Evolutionary conservation across 768 basidiomycete species (phyloP).

Genomic region (Phanerochaete sordida): DNA sequence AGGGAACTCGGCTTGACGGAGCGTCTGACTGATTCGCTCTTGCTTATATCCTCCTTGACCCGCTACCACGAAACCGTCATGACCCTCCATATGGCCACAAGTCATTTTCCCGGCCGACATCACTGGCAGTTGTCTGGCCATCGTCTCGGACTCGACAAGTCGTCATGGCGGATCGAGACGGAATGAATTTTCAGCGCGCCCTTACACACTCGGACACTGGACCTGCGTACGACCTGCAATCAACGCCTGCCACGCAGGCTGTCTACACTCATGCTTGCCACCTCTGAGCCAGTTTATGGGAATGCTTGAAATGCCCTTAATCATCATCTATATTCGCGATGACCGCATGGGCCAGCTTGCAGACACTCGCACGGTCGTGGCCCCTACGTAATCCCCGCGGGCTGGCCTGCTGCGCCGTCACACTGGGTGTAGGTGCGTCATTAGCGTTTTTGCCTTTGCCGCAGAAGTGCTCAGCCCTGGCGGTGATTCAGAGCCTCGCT

Average conservation of each 20-base stretch:
- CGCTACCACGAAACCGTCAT: background rate
- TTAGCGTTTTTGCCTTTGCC: background rate
- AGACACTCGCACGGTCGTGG: background rate
- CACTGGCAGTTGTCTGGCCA: background rate
- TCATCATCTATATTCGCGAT: background rate
- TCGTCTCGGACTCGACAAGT: background rate
- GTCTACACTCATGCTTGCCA: background rate
- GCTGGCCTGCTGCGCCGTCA: background rate
- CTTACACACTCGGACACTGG: background rate
- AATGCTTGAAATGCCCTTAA: background rate
- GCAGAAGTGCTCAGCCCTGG: background rate
- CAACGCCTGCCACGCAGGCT: background rate
- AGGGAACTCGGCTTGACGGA: background rate
- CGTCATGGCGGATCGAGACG: background rate
- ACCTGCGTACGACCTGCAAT: background rate
- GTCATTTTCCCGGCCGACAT: background rate
- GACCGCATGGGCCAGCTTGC: background rate
- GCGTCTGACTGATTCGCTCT: background rate
- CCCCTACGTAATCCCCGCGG: background rate
- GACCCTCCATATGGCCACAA: background rate
- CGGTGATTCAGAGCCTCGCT: background rate
- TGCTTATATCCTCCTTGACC: constrained; percentile 7
- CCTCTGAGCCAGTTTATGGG: background rate
- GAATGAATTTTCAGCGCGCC: background rate
- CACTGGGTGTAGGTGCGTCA: background rate